Conservation (phyloP, 2,329 filamentous ascomycete species). For the Nemania sp. region DNA sequence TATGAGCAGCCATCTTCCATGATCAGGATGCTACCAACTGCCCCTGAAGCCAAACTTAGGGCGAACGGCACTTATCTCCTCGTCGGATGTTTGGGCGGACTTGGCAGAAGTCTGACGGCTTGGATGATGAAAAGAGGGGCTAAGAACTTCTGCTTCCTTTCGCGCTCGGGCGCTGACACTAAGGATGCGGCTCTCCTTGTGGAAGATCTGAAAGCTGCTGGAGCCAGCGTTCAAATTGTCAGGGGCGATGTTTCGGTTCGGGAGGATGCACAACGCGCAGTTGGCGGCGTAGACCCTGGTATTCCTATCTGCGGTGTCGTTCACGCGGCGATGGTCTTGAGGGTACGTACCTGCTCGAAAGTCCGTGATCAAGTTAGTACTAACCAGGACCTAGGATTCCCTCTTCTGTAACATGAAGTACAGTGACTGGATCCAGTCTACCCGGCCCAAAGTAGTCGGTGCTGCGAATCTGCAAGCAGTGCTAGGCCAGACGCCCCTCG, state of each 20-base stretch:
- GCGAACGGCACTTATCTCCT: conserved; percentile 34
- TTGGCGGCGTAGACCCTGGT: neutral
- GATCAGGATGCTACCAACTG: neutral
- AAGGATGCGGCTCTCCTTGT: conserved; percentile 25
- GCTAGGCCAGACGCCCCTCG: conserved; percentile 8
- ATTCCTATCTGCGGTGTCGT: conserved; percentile 27
- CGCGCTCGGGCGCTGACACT: conserved; percentile 33
- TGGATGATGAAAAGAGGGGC: conserved; percentile 41
- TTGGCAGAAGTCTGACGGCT: conserved; percentile 38
- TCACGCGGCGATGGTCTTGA: conserved; percentile 17
- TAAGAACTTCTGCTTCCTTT: conserved; percentile 38
- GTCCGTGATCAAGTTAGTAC: too few species aligned
- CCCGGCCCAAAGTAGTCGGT: conserved; percentile 22
- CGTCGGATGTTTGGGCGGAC: conserved; percentile 42
- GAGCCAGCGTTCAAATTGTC: neutral
- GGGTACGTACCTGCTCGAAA: too few species aligned
- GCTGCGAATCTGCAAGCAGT: conserved; percentile 17
- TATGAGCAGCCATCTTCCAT: neutral
- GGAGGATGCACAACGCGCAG: neutral
- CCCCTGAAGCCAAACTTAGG: neutral
- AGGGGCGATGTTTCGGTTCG: neutral
- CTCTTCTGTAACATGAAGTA: conserved; percentile 21
- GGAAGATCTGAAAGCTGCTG: neutral
- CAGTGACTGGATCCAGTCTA: neutral
- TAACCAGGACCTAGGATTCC: conserved; percentile 19